These are phyloP conservation scores for Naganishia albida DNA, from an alignment of 1,284 basidiomycete species.

Conservation along the genomic window DNA sequence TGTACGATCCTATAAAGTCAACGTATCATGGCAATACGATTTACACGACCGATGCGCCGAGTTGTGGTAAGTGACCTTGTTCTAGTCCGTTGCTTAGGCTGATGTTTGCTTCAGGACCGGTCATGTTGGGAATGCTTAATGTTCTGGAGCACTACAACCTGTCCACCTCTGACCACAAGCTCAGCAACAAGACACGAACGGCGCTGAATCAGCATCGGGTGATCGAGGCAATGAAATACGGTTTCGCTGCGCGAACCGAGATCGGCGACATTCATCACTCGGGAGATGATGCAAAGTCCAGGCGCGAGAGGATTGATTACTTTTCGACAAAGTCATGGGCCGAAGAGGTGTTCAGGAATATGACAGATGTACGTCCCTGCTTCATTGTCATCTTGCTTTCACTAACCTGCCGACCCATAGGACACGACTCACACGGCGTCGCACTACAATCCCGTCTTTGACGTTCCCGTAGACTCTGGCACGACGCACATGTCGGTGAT, in stretches of 20 bases:
- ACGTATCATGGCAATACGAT: conserved; percentile 74
- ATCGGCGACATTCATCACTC: conserved; percentile 72
- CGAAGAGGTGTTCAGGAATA: conserved; percentile 62
- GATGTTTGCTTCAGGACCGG: conserved; percentile 38
- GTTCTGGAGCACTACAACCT: conserved; percentile 45
- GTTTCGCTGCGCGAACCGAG: conserved; percentile 65
- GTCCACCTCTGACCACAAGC: conserved; percentile 1
- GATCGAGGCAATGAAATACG: conserved; percentile 24
- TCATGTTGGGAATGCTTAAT: conserved; percentile 50
- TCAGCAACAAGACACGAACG: conserved; percentile 37
- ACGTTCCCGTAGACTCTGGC: conserved; percentile 76
- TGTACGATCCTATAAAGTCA: conserved; percentile 72
- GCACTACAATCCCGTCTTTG: conserved; percentile 82
- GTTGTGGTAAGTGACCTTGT: conserved; percentile 60
- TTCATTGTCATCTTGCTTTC: background rate
- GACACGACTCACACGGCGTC: conserved; percentile 72
- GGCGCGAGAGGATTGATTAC: conserved; percentile 59
- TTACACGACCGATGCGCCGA: conserved; percentile 80
- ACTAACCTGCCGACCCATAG: conserved; percentile 53
- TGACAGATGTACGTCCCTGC: conserved; percentile 69
- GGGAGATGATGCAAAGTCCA: conserved; percentile 56
- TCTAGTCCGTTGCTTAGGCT: background rate
- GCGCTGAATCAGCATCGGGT: conserved; percentile 53
- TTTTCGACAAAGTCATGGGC: conserved; percentile 75
- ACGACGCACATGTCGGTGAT: conserved; percentile 84